Percentiles rank a stretch among this genome's conserved stretches.
These are phyloP conservation scores for Phytophthora constricta DNA, from an alignment of 352 stramenopile genomes.

Conservation along the genomic window DNA sequence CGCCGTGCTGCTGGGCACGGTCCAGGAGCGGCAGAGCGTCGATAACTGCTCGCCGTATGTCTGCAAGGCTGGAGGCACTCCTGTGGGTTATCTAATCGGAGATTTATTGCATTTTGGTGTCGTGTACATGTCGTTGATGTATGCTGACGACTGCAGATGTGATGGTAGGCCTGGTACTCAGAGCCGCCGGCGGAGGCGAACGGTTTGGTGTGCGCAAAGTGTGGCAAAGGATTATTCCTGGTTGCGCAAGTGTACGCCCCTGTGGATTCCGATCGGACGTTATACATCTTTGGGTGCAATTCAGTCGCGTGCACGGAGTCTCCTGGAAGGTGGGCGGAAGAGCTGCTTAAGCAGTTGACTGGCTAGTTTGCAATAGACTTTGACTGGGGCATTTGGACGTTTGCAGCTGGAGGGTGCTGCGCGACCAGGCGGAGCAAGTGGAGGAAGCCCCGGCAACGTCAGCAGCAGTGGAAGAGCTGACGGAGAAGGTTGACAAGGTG, in stretches of 20 bases:
- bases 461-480: conserved; percentile 19
- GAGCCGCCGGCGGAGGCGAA: conserved; percentile 45
- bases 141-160: conserved; percentile 9
- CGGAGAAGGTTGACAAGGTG: conserved; percentile 22
- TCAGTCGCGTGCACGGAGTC: conserved; percentile 70
- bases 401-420: conserved; percentile 74
- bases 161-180: conserved; percentile 61
- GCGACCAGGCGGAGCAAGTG: conserved; percentile 50
- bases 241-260: conserved; percentile 85
- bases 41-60: conserved; percentile 71
- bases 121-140: neutral
- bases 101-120: neutral
- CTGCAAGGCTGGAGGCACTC: conserved; percentile 82
- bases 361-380: neutral
- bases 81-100: conserved; percentile 42
- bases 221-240: conserved; percentile 62
- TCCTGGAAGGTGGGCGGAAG: conserved; percentile 44
- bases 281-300: conserved; percentile 90
- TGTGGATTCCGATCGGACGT: conserved; percentile 69
- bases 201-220: conserved; percentile 64
- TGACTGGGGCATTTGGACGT: neutral
- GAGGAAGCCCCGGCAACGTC: conserved; percentile 3
- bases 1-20: conserved; percentile 70
- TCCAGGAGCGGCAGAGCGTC: conserved; percentile 71
- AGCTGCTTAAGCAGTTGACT: too few relatives aligned